phyloP scores from a whole-genome alignment of 2,329 filamentous ascomycete genomes.

The Paracoccidioides lutzii region DNA sequence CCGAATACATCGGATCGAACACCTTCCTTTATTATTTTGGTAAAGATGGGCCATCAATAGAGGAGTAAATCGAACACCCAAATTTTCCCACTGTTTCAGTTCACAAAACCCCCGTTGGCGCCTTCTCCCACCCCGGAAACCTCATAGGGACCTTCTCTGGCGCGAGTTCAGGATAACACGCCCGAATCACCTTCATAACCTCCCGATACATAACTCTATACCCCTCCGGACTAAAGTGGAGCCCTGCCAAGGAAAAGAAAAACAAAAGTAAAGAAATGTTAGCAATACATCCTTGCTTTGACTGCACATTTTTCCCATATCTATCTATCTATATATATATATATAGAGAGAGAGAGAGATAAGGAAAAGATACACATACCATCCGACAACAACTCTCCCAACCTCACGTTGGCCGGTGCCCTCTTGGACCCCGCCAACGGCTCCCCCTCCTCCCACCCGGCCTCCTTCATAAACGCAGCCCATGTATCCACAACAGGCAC shows the following conservation, averaged over 20 bases:
- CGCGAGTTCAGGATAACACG: slow-evolving; percentile 42
- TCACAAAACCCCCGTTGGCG: slow-evolving; percentile 21
- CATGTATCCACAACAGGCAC: slow-evolving; percentile 67
- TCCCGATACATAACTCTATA: slow-evolving; percentile 45
- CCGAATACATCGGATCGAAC: too few relatives aligned
- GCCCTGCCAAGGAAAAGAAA: slow-evolving; percentile 23
- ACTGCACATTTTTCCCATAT: too few relatives aligned
- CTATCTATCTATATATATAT: background rate
- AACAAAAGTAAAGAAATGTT: background rate
- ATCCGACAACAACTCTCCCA: slow-evolving; percentile 42
- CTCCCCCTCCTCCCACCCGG: slow-evolving; percentile 40
- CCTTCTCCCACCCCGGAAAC: slow-evolving; percentile 41
- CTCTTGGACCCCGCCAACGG: slow-evolving; percentile 44
- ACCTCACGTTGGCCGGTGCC: slow-evolving; percentile 43
- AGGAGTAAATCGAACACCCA: too few relatives aligned
- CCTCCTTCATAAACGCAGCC: slow-evolving; percentile 58
- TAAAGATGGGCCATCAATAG: too few relatives aligned
- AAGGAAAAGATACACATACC: slow-evolving; percentile 30
- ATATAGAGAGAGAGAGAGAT: background rate
- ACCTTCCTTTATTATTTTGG: too few relatives aligned
- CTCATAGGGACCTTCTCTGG: slow-evolving; percentile 41
- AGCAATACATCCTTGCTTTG: too few relatives aligned
- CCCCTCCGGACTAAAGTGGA: slow-evolving; percentile 46
- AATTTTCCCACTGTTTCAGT: too few relatives aligned
- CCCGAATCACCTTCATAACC: slow-evolving; percentile 38